Evolutionary conservation across 176 grass and related monocot species (phyloP), one percentile per base, ranked within the genome.

Genomic region (Panicum miliaceum): DNA sequence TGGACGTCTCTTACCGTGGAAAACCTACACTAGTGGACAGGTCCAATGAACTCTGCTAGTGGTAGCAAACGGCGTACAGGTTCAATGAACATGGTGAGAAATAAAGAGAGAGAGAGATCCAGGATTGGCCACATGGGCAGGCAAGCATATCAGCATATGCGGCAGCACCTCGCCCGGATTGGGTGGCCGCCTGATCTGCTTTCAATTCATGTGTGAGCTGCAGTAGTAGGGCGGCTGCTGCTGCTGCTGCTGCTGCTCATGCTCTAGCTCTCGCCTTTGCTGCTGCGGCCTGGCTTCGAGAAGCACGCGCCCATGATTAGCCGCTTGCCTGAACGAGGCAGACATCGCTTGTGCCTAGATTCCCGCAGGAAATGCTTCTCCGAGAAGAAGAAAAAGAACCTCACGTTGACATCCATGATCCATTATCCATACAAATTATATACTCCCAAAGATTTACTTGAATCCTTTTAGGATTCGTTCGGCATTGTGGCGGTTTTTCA

Each of bases 241-340:
- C 3, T 41, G 65, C n/a, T n/a, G 29, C 29, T 32, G 8, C 40
- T 41, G 40, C 40, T 8, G 40, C 35, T 70, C 10, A 2, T 13
- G 41, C 23, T 42, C 42, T 73, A 80, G 25, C 23, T 23, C 50
- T 50, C 47, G 35, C 48, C 77, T 81, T 65, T 65, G 18, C 60
- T 63, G 51, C 71, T 64, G 13, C 38, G 6, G 22, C n/a, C 64
- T 76, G 41, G 54, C 77, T 75, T 81, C 70, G n/a, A 76, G 71
- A 85, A 60, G 60, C 60, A 84, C 26, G 59, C 59, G 32, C 19
- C 60, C 71, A 82, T 77, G 72, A 77, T 23, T 27, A 75, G 15
- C 53, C 27, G 14, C 29, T 41, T 87, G 79, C 42, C 62, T 51
- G 50, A 68, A 87, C 16, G 29, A 82, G 62, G 63, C 38, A 87